Conservation (phyloP, 306 rosid species). For the Prunus mira region DNA sequence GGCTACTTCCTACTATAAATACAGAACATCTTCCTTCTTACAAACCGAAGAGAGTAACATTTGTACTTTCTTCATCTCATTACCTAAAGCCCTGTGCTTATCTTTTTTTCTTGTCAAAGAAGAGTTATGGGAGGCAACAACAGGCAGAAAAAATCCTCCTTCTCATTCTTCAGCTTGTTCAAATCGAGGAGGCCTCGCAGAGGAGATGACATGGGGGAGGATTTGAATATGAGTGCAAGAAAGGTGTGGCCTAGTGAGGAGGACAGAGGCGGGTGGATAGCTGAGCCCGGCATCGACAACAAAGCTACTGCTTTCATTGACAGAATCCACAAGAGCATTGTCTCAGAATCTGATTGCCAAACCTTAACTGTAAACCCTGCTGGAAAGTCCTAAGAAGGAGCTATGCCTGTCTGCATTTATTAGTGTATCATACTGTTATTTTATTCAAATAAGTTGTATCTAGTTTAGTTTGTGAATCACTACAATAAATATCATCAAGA, state of each 20-base stretch:
- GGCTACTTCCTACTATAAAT: conserved; percentile 40
- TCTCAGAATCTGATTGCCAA: conserved; percentile 43
- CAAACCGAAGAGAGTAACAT: conserved; percentile 26
- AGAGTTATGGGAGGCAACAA: conserved; percentile 51
- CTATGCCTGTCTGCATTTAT: neutral
- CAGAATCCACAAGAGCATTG: conserved; percentile 41
- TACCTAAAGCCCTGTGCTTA: neutral
- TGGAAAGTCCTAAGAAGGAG: conserved; percentile 1
- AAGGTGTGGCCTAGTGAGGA: conserved; percentile 82
- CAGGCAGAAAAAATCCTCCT: conserved; percentile 58
- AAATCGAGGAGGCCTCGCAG: conserved; percentile 36
- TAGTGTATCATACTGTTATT: conserved; percentile 3
- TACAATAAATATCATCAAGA: neutral
- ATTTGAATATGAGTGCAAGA: conserved; percentile 32
- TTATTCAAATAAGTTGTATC: conserved; percentile 20
- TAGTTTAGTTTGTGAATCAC: conserved; percentile 19
- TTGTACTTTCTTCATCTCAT: conserved; percentile 11
- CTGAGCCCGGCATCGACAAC: conserved; percentile 68
- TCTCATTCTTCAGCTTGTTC: conserved; percentile 63
- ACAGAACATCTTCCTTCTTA: conserved; percentile 10
- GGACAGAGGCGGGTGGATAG: conserved; percentile 60
- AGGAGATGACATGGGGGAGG: conserved; percentile 23
- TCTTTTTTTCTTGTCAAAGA: neutral
- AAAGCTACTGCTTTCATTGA: conserved; percentile 60
- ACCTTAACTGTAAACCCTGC: conserved; percentile 39